Evolutionary conservation across 208 protist genomes (phyloP), one percentile per base, ranked within the genome.

Genomic region (Trypanosoma grayi): DNA sequence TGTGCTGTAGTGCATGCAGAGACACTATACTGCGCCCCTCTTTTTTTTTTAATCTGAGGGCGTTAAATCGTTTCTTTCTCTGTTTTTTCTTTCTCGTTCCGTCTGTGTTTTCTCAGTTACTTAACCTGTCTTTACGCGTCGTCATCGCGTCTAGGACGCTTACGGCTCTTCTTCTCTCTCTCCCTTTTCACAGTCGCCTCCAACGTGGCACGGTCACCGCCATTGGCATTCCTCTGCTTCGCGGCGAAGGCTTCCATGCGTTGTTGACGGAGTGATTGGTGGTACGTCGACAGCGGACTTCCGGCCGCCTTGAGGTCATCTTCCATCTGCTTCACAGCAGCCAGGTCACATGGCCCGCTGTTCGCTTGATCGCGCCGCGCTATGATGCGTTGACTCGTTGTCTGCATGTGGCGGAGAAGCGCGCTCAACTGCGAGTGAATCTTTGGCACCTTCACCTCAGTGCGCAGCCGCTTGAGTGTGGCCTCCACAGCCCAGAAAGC

Each of bases 401-500:
- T 69, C 58, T 90, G 70, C 41, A 94, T 85, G 75, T 93, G 78
- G 11, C 79, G 85, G n/a, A 94, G 70, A 24, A 95, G 34, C 20
- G 73, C 79, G 44, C 52, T 81, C 56, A 97, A 77, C 60, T 83
- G 76, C 10, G 78, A 66, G 70, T 94, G 79, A 27, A 93, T 71
- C 70, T 89, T 86, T 9, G 85, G 85, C 33, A 93, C 77, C 56
- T 91, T 90, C 28, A 95, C 83, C 53, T 95, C 85, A 16, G 77
- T 63, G 52, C 75, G 74, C 27, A 97, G 75, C 55, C 90, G 89
- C 63, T 84, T 90, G 39, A 98, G 73, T 16, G 89, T 93, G 58
- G 74, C 76, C 36, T 92, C 83, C 24, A 94, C 81, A 4, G 87
- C 78, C 77, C 89, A 94, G 66, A 96, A 91, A 39, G 92, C 67